phyloP scores from a whole-genome alignment of 805 yeast genomes.

The Suhomyces pyralidae region DNA sequence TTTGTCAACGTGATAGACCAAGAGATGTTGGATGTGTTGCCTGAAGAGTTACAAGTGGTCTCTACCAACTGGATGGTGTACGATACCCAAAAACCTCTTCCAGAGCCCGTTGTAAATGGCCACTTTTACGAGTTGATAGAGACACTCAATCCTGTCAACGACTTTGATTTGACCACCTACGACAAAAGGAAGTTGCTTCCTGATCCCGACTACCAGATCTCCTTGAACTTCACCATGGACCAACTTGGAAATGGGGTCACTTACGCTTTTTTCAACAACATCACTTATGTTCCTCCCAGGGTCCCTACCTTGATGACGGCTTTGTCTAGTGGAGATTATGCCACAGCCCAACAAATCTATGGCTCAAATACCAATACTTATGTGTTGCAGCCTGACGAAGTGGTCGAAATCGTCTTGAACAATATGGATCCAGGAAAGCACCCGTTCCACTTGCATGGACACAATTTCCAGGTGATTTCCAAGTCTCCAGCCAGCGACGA shows the following conservation, averaged over 20 bases:
- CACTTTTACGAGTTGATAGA: constrained; percentile 37
- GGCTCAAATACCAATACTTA: constrained; percentile 68
- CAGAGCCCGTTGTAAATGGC: constrained; percentile 23
- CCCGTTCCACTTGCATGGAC: constrained; percentile 80
- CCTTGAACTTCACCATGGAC: constrained; percentile 59
- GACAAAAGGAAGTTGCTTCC: constrained; percentile 48
- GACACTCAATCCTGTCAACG: constrained; percentile 51
- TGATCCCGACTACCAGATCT: constrained; percentile 61
- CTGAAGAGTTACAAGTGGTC: constrained; percentile 52
- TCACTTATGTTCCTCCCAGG: constrained; percentile 62
- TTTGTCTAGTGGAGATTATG: constrained; percentile 50
- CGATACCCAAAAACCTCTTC: constrained; percentile 29
- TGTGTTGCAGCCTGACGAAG: constrained; percentile 57
- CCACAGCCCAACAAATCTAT: constrained; percentile 60
- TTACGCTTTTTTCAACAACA: constrained; percentile 72
- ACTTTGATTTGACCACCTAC: constrained; percentile 68
- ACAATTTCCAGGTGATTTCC: constrained; percentile 59
- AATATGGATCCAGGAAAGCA: constrained; percentile 79
- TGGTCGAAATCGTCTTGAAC: constrained; percentile 73
- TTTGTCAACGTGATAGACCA: constrained; percentile 61
- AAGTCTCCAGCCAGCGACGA: constrained; percentile 53
- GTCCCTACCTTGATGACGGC: constrained; percentile 70
- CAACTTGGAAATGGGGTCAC: constrained; percentile 71
- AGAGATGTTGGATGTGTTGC: constrained; percentile 68
- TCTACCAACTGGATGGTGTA: constrained; percentile 58